A percentile compares a stretch with the other conserved stretches of the same genome.
Conservation (phyloP, 2,329 filamentous ascomycete genomes). For the Colletotrichum brevisporum region DNA sequence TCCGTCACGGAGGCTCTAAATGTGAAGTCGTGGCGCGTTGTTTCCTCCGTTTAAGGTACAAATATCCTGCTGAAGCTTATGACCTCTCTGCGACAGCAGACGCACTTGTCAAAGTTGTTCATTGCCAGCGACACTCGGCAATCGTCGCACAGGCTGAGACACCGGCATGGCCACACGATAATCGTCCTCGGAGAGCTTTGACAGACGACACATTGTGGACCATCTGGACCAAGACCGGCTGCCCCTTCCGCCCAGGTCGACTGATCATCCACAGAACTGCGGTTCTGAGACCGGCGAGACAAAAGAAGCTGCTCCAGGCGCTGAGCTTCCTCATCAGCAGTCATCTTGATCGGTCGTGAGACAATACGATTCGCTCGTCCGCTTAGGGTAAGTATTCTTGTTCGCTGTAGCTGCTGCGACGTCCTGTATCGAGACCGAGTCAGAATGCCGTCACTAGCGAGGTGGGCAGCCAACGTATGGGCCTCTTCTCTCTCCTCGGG, state of each 20-base stretch:
- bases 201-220: slow-evolving; percentile 93
- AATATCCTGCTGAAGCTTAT: slow-evolving; percentile 92
- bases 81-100: slow-evolving; percentile 92
- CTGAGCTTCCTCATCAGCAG: slow-evolving; percentile 71
- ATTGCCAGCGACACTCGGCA: slow-evolving; percentile 93
- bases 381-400: slow-evolving; percentile 73
- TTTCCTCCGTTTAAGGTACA: slow-evolving; percentile 69
- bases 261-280: slow-evolving; percentile 26
- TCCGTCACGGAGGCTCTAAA: too few relatives aligned
- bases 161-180: slow-evolving; percentile 96
- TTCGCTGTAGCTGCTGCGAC: slow-evolving; percentile 77
- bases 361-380: slow-evolving; percentile 49
- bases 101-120: slow-evolving; percentile 97
- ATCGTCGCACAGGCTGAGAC: slow-evolving; percentile 93
- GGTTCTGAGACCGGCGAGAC: slow-evolving; percentile 57
- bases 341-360: slow-evolving; percentile 58
- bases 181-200: slow-evolving; percentile 88
- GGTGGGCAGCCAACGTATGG: slow-evolving; percentile 82
- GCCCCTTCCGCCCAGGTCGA: slow-evolving; percentile 78
- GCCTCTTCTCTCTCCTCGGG: slow-evolving; percentile 86
- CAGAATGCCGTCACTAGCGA: slow-evolving; percentile 79
- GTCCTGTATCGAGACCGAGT: slow-evolving; percentile 85
- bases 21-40: neutral
- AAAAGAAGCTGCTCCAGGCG: slow-evolving; percentile 73
- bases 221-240: slow-evolving; percentile 76